A percentile compares a stretch with the other conserved stretches of the same genome.
Evolutionary conservation across 768 basidiomycete species (phyloP).

Genomic region (Suillus spraguei): DNA sequence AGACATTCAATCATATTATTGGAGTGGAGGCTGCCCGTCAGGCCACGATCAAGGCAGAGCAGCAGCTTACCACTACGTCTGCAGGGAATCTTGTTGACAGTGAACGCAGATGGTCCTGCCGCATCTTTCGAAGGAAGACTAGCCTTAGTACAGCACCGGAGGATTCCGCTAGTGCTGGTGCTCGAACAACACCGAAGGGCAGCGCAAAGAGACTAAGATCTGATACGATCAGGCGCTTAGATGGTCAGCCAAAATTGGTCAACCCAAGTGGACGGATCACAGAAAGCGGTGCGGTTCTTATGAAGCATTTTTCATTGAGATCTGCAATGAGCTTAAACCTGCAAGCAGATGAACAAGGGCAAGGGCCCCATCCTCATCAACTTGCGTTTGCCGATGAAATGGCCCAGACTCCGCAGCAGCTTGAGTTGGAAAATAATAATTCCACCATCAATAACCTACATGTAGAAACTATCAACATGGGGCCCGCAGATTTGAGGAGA

Average conservation of each 20-base stretch:
- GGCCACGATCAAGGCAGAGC: conserved; percentile 22
- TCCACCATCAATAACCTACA: background rate
- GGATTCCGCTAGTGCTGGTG: conserved; percentile 19
- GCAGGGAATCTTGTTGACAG: conserved; percentile 14
- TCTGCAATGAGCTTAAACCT: conserved; percentile 11
- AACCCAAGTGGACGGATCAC: conserved; percentile 77
- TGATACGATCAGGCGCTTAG: conserved; percentile 80
- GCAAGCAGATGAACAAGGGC: conserved; percentile 1
- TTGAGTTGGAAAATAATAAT: background rate
- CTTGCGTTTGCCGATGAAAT: conserved; percentile 4
- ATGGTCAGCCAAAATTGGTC: conserved; percentile 65
- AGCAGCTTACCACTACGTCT: conserved; percentile 23
- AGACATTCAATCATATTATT: conserved; percentile 64
- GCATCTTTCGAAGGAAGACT: conserved; percentile 31
- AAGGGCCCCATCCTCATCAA: conserved; percentile 10
- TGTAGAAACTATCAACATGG: conserved; percentile 1
- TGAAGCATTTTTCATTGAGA: conserved; percentile 20
- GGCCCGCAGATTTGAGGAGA: background rate
- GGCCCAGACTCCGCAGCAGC: conserved; percentile 10
- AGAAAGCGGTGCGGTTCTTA: conserved; percentile 39
- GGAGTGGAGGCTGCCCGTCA: conserved; percentile 41
- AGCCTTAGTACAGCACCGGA: conserved; percentile 29
- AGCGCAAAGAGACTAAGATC: conserved; percentile 43
- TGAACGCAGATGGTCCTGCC: conserved; percentile 25
- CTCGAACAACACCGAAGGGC: conserved; percentile 26